These are phyloP conservation scores for Saturnispora serradocipensis DNA, from an alignment of 805 yeast genomes.

Conservation along the genomic window DNA sequence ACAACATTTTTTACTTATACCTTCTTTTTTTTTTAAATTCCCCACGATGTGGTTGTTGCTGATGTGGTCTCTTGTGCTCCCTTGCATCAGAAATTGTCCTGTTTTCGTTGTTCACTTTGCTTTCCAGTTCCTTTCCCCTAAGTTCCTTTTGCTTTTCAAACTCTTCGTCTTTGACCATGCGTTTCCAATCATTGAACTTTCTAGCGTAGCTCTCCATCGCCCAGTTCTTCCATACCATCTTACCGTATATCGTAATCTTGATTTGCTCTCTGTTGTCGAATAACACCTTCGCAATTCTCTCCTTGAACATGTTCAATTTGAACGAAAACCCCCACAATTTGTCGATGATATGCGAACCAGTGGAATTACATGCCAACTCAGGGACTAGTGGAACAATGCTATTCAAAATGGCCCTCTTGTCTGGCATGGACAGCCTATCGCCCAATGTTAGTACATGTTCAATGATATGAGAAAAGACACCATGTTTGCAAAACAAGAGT, in stretches of 20 bases:
- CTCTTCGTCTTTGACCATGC: conserved; percentile 46
- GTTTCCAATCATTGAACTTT: conserved; percentile 77
- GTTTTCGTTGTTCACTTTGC: not conserved
- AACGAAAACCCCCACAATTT: conserved; percentile 72
- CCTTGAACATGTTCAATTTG: conserved; percentile 74
- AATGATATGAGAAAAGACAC: conserved; percentile 84
- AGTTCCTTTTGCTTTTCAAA: conserved; percentile 17
- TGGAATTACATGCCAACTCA: conserved; percentile 68
- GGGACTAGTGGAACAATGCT: conserved; percentile 42
- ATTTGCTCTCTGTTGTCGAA: conserved; percentile 51
- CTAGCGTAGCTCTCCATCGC: conserved; percentile 68
- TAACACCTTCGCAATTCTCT: conserved; percentile 68
- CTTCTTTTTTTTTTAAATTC: conserved; percentile 2
- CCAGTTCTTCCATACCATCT: conserved; percentile 95
- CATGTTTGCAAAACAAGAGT: conserved; percentile 72
- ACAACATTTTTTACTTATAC: not conserved
- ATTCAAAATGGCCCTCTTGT: conserved; percentile 60
- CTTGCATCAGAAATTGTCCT: not conserved
- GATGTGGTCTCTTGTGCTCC: not conserved
- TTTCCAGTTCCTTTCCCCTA: not conserved
- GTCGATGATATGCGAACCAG: conserved; percentile 88
- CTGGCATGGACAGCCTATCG: conserved; percentile 38
- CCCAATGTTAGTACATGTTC: conserved; percentile 48
- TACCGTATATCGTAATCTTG: conserved; percentile 81
- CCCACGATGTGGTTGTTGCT: not conserved